These are phyloP conservation scores for Colletotrichum phormii DNA, from an alignment of 2,329 filamentous ascomycete species.

Conservation along the genomic window DNA sequence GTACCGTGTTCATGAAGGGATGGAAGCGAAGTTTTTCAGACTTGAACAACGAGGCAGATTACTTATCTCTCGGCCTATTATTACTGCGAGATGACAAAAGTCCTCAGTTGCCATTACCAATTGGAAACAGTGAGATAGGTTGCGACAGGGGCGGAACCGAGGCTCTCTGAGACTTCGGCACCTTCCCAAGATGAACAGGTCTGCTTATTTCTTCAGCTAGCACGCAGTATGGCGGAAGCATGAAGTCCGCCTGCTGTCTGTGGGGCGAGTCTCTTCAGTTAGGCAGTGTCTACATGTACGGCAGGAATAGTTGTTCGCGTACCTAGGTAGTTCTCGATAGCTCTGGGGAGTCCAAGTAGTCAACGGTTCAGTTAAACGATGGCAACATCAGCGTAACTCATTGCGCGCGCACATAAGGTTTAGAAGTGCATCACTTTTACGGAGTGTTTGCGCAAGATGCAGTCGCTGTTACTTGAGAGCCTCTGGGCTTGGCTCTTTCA, in stretches of 20 bases:
- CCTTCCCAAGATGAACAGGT: not conserved
- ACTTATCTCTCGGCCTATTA: not conserved
- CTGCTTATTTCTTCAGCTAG: not conserved
- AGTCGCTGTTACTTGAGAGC: not conserved
- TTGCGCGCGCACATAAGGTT: not conserved
- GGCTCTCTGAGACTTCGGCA: not conserved
- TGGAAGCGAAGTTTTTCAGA: not conserved
- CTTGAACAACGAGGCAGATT: too few species aligned
- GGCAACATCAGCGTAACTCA: not conserved
- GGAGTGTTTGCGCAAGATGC: not conserved
- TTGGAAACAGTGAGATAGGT: not conserved
- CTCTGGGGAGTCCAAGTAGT: too few species aligned
- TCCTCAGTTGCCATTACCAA: not conserved
- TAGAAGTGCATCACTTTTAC: not conserved
- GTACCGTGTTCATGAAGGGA: too few species aligned
- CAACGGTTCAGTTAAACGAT: not conserved
- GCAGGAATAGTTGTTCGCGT: too few species aligned
- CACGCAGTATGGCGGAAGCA: not conserved
- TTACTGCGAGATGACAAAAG: not conserved
- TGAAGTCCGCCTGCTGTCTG: not conserved
- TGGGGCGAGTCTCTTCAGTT: not conserved
- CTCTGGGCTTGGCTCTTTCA: conserved; percentile 6
- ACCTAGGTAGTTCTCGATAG: too few species aligned
- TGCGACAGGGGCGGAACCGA: not conserved
- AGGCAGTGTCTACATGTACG: too few species aligned